Evolutionary conservation across 371 early-diverging fungal species (phyloP).

Genomic region (Basidiobolus heterosporus): DNA sequence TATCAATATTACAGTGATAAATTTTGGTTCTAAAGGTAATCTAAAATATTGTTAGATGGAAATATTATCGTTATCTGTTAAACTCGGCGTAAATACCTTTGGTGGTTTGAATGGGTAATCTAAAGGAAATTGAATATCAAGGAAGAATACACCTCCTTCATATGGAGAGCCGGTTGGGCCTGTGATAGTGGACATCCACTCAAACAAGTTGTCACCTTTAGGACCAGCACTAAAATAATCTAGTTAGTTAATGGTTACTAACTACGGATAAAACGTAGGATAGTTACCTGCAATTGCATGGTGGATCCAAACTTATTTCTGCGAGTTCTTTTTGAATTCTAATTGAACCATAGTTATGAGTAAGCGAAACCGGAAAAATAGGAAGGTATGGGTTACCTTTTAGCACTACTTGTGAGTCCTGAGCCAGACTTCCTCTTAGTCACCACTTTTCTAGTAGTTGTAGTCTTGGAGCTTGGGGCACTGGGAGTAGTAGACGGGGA

Average conservation of each 20-base stretch:
- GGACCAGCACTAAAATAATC: conserved; percentile 62
- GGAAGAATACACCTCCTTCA: conserved; percentile 56
- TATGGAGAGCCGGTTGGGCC: conserved; percentile 80
- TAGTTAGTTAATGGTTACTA: neutral
- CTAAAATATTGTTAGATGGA: conserved; percentile 9
- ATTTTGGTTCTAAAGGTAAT: conserved; percentile 76
- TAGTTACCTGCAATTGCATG: conserved; percentile 71
- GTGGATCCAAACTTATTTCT: conserved; percentile 88
- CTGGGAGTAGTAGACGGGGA: neutral
- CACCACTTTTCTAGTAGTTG: neutral
- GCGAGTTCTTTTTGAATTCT: conserved; percentile 89
- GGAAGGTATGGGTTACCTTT: conserved; percentile 3
- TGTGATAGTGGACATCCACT: conserved; percentile 87
- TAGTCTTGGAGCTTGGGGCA: conserved; percentile 1
- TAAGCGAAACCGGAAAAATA: neutral
- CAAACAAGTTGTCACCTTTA: conserved; percentile 86
- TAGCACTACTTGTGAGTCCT: conserved; percentile 7
- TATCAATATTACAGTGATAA: conserved; percentile 93
- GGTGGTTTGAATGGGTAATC: conserved; percentile 95
- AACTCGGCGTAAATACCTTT: conserved; percentile 22
- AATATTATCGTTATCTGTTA: neutral
- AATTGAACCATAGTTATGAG: conserved; percentile 1
- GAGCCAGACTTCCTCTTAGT: neutral
- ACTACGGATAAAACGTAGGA: neutral
- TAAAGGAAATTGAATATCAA: conserved; percentile 65